A percentile compares a stretch with the other conserved stretches of the same genome.
Evolutionary conservation across 1,284 basidiomycete genomes (phyloP).

Genomic region (Fomitopsis pinicola): DNA sequence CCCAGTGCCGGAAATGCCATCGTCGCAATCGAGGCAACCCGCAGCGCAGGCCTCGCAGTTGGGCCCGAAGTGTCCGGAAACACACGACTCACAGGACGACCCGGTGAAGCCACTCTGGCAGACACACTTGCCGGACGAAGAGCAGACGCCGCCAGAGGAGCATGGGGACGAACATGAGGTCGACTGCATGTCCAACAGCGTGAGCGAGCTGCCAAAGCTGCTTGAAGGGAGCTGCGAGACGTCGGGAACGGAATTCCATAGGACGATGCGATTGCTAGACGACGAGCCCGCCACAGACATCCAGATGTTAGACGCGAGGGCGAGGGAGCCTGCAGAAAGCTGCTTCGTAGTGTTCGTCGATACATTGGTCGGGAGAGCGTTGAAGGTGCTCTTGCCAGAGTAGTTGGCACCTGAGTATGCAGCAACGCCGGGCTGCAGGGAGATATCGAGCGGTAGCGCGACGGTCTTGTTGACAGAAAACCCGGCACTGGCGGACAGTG

Average conservation of each 20-base stretch:
- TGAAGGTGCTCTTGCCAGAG: constrained; percentile 58
- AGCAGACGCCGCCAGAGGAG: constrained; percentile 66
- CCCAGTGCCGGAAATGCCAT: constrained; percentile 72
- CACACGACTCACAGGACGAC: constrained; percentile 71
- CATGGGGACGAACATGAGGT: constrained; percentile 68
- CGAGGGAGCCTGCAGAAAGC: constrained; percentile 51
- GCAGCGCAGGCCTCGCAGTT: constrained; percentile 63
- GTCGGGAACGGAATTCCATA: constrained; percentile 81
- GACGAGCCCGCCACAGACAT: constrained; percentile 52
- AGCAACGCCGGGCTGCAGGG: constrained; percentile 60
- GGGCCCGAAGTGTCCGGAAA: constrained; percentile 67
- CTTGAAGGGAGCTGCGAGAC: constrained; percentile 55
- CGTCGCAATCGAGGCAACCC: constrained; percentile 66
- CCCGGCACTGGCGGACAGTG: constrained; percentile 53
- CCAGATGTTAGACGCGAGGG: constrained; percentile 65
- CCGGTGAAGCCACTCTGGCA: constrained; percentile 75
- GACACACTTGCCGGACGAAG: constrained; percentile 59
- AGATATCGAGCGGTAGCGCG: constrained; percentile 60
- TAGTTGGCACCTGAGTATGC: constrained; percentile 56
- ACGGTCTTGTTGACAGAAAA: constrained; percentile 48
- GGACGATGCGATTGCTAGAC: constrained; percentile 47
- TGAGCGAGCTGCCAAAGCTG: constrained; percentile 39
- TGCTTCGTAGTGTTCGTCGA: constrained; percentile 44
- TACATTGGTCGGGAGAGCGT: constrained; percentile 45
- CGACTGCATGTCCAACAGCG: constrained; percentile 64